Percentiles rank a stretch among this genome's conserved stretches.
Conservation (phyloP, 305 asterid species). For the Fraxinus dipetala region DNA sequence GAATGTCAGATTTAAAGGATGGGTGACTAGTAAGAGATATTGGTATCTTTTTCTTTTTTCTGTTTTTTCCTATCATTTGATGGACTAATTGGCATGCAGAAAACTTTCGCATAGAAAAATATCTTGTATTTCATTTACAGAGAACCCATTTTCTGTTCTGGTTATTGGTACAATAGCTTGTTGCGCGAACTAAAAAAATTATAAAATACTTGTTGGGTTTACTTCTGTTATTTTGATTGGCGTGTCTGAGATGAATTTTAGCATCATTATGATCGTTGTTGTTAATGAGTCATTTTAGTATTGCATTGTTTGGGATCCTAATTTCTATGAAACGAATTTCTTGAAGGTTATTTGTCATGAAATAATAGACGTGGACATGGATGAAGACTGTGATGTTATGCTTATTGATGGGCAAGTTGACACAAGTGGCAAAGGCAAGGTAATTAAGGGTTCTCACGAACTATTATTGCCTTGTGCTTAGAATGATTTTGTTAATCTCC, state of each 20-base stretch:
- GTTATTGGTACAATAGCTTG: background rate
- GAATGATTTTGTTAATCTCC: constrained; percentile 4
- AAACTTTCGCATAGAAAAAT: background rate
- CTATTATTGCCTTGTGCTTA: background rate
- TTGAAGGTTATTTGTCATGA: constrained; percentile 54
- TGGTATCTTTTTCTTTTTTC: background rate
- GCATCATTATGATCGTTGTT: background rate
- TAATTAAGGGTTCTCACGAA: constrained; percentile 28
- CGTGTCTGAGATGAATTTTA: background rate
- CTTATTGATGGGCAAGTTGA: constrained; percentile 36
- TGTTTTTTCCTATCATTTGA: background rate
- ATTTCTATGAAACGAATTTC: constrained; percentile 12
- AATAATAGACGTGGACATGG: constrained; percentile 70
- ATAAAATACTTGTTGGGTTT: background rate
- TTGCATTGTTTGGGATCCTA: background rate
- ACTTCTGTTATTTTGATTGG: background rate
- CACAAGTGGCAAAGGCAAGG: constrained; percentile 66
- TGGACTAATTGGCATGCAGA: background rate
- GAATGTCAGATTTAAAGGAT: background rate
- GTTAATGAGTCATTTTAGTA: constrained; percentile 1
- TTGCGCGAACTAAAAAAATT: background rate
- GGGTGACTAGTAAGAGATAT: background rate
- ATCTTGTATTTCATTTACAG: background rate
- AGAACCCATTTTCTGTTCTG: background rate
- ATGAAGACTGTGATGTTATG: constrained; percentile 46